phyloP scores from a whole-genome alignment of 2,329 filamentous ascomycete species.

The Cordyceps javanica region DNA sequence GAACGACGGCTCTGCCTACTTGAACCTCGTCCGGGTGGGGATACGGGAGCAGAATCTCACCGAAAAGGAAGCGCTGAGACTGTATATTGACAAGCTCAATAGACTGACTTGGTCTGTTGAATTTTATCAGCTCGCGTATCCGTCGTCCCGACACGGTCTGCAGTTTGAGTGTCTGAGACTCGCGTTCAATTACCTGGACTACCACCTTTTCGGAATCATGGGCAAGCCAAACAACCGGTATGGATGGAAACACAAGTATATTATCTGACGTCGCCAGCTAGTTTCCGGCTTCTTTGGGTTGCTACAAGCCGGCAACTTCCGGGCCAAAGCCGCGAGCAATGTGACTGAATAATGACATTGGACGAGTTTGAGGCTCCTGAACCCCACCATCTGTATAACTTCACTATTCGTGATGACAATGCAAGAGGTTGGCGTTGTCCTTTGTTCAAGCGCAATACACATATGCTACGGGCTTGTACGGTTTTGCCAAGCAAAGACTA shows the following conservation, averaged over 20 bases:
- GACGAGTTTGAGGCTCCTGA: no score
- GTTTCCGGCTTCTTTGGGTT: no score
- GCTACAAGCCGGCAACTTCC: no score
- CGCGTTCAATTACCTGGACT: constrained; percentile 6
- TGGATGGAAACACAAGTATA: not conserved
- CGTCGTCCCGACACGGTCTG: not conserved
- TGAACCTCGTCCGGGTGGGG: constrained; percentile 8
- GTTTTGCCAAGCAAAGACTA: no score
- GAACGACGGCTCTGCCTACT: constrained; percentile 10
- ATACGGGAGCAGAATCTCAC: not conserved
- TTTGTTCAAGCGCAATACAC: no score
- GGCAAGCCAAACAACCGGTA: constrained; percentile 16
- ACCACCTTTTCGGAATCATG: constrained; percentile 8
- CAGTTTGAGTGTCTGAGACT: not conserved
- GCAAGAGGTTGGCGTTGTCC: no score
- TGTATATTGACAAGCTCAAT: constrained; percentile 6
- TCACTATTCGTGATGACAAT: no score
- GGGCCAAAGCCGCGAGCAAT: no score
- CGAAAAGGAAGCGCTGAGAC: not conserved
- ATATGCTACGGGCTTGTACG: no score
- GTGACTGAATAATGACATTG: no score
- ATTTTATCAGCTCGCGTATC: not conserved
- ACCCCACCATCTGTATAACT: no score
- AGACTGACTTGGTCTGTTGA: not conserved
- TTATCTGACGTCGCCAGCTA: not conserved